phyloP scores from a whole-genome alignment of 768 basidiomycete genomes.

The Tricholoma bakamatsutake region DNA sequence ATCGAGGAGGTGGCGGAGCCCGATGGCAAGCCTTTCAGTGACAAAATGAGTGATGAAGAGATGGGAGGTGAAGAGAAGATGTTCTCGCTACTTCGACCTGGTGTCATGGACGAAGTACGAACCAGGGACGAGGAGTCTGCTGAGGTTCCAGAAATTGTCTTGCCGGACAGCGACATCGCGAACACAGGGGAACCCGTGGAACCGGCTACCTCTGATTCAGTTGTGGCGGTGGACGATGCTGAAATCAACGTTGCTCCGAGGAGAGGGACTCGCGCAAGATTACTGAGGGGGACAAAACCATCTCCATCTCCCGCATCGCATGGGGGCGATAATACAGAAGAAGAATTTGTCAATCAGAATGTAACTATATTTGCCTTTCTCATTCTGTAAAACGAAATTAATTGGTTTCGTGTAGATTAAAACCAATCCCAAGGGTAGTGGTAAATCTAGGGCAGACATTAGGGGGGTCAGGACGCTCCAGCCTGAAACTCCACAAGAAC shows the following conservation, averaged over 20 bases:
- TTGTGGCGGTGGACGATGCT: background rate
- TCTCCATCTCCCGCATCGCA: background rate
- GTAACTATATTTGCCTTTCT: background rate
- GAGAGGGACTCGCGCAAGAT: slow-evolving; percentile 8
- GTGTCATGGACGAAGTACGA: slow-evolving; percentile 11
- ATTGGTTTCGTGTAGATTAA: background rate
- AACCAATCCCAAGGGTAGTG: background rate
- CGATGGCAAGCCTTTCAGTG: background rate
- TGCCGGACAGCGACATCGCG: background rate
- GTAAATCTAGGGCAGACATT: background rate
- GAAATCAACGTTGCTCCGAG: background rate
- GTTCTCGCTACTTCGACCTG: slow-evolving; percentile 19
- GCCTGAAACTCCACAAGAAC: background rate
- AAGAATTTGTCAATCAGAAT: background rate
- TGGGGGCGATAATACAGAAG: background rate
- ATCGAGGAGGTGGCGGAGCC: slow-evolving; percentile 2
- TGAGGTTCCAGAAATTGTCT: background rate
- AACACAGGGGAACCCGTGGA: background rate
- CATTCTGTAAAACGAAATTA: background rate
- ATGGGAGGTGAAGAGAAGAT: background rate
- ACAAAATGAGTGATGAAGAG: background rate
- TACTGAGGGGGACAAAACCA: background rate
- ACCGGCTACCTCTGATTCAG: background rate
- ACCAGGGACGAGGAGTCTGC: slow-evolving; percentile 7
- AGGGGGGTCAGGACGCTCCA: background rate